phyloP scores from a whole-genome alignment of 2,329 filamentous ascomycete genomes.

The Sphaerulina musiva region DNA sequence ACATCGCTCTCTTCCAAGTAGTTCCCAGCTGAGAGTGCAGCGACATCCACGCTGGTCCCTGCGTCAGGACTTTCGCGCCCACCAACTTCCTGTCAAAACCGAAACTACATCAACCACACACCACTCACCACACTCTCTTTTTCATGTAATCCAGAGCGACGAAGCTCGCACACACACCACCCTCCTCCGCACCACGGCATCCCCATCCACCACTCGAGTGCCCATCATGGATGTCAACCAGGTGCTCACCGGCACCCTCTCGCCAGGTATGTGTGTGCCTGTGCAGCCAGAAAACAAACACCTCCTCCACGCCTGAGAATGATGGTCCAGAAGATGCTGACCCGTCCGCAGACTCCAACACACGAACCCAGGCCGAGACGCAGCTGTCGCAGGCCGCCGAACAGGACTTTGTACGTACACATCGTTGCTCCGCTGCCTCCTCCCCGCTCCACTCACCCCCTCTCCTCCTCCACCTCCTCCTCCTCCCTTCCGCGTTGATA shows the following conservation, averaged over 20 bases:
- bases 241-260: conserved; percentile 95
- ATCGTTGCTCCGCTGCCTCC: neutral
- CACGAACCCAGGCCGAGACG: conserved; percentile 86
- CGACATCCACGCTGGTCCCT: neutral
- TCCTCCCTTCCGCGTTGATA: neutral
- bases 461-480: neutral
- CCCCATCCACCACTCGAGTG: neutral
- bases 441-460: neutral
- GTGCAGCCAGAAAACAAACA: no score
- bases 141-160: conserved; percentile 20
- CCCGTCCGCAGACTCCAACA: conserved; percentile 64
- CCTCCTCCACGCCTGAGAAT: conserved; percentile 28
- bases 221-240: conserved; percentile 90
- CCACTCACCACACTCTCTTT: neutral
- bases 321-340: conserved; percentile 24
- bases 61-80: neutral
- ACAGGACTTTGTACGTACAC: conserved; percentile 77
- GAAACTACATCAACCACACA: neutral
- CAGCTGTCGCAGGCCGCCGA: conserved; percentile 89
- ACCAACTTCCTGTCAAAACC: neutral
- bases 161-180: conserved; percentile 19
- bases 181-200: neutral
- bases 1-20: no score
- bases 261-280: conserved; percentile 61
- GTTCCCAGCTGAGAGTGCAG: no score